Evolutionary conservation across 139 green algal species (phyloP), one percentile per base, ranked within the genome.

Genomic region (Coelastrella sp.): DNA sequence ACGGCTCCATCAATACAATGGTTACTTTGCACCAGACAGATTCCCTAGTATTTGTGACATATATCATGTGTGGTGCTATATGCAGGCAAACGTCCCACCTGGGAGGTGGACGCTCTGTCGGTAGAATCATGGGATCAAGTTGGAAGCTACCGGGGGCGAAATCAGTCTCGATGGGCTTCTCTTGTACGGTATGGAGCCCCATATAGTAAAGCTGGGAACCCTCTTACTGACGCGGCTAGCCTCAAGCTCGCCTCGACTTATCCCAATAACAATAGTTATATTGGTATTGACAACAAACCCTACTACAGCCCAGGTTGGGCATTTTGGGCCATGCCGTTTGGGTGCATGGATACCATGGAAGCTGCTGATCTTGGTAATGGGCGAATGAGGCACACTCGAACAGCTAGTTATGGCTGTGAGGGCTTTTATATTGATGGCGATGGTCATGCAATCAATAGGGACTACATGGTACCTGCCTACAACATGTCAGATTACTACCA

Each of bases 401-500:
- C 32, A 3, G 8, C 11, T 8, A 64, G 32, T 22, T 16, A 23
- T 60, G 76, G 76, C 0, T 82, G 76, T 64, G 76, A 82, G n/a
- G 76, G 76, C 0, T 82, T 82, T 47, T 82, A 82, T 61, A 54
- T 82, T 11, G 57, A 59, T 82, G 17, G 57, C 4, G n/a, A 82
- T 82, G 76, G 76, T 32, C 10, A 47, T 20, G 76, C 76, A 32
- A 61, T 82, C 23, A 82, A 82, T 47, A 82, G 76, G 47, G 76
- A 82, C n/a, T 82, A 82, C 76, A 82, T 82, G 76, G 76, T 82
- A 7, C 76, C 76, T 64, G 76, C 76, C 7, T 82, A 82, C 47
- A 82, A 82, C n/a, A 82, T 82, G 76, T 82, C 76, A 64, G 76
- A 82, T 20, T 82, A 82, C 11, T 82, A 82, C 32, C 76, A 82